Conservation (phyloP, 305 asterid species). For the Lippia alba region DNA sequence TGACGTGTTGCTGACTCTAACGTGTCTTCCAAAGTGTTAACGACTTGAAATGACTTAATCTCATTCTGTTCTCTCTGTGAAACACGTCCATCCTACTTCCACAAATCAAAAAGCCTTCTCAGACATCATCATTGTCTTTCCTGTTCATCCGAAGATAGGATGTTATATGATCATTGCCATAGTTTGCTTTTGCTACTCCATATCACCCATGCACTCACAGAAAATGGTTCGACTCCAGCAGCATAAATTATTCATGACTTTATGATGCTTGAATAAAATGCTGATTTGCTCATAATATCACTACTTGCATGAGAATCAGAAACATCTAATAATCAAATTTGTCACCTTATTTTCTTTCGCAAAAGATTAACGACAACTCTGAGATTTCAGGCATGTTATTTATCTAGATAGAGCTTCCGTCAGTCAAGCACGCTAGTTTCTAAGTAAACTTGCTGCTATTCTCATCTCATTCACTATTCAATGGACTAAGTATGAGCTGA, state of each 20-base stretch:
- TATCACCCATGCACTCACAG: background rate
- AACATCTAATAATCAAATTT: background rate
- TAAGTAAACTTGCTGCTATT: constrained; percentile 18
- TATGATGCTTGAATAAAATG: background rate
- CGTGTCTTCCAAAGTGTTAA: constrained; percentile 16
- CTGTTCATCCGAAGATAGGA: constrained; percentile 24
- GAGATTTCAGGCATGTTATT: background rate
- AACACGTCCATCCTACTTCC: constrained; percentile 21
- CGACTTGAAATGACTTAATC: constrained; percentile 25
- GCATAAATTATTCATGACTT: too few relatives aligned
- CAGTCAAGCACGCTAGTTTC: constrained; percentile 8
- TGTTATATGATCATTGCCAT: constrained; percentile 10
- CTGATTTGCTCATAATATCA: background rate
- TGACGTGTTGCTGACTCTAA: constrained; percentile 14
- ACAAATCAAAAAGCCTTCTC: constrained; percentile 27
- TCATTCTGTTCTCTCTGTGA: constrained; percentile 18
- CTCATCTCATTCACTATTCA: constrained; percentile 4
- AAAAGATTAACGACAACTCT: background rate
- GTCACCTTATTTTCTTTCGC: constrained; percentile 2
- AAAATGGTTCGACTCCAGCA: too few relatives aligned
- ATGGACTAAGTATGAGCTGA: background rate
- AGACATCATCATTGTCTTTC: constrained; percentile 6
- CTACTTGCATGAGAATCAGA: constrained; percentile 6
- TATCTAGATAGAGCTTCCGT: constrained; percentile 1
- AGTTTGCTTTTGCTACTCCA: constrained; percentile 8